Evolutionary conservation across 2,329 filamentous ascomycete species (phyloP), one percentile per base, ranked within the genome.

Genomic region (Rutstroemia sydowiana): DNA sequence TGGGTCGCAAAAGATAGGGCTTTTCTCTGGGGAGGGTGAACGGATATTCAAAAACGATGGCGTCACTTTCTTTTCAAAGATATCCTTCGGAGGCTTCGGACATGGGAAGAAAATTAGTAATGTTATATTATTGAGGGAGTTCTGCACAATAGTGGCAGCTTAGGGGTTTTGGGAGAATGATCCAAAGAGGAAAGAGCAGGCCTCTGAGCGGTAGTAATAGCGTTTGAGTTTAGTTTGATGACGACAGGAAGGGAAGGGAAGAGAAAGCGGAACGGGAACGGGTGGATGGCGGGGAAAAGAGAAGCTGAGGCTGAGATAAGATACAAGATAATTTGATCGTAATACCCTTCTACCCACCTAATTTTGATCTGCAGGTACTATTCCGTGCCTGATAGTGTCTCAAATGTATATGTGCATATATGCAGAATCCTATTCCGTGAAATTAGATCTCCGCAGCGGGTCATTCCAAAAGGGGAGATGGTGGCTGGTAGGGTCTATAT

Each of bases 1-100:
- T 47, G 26, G 43, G 36, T 8, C 26, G 16, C 23, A 34, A 34
- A 55, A 40, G 54, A 54, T 7, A 45, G 16, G 13, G 28, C 6
- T 10, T 36, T 44, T 11, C 5, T 43, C 10, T 43, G 34, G 9
- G 34, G 18, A 16, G 44, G 18, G 26, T 32, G 26, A 37, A 47
- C 32, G 18, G 26, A 21, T 16, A 21, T 41, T 20, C 34, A 8
- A 18, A 16, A 18, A 16, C 34, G 18, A 7, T 37, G n/a, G 7
- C 34, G n/a, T 37, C 34, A 37, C n/a, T n/a, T 18, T 37, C 18
- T 37, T 36, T 5, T 37, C 34, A 14, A 14, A 16, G n/a, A n/a
- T 18, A 16, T 37, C 34, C 34, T 37, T 37, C n/a, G n/a, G 34
- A 8, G 18, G n/a, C 18, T 37, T 13, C 3, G 34, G 13, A 7